Evolutionary conservation across 139 green algal genomes (phyloP).

Genomic region (Tetradesmus obliquus): DNA sequence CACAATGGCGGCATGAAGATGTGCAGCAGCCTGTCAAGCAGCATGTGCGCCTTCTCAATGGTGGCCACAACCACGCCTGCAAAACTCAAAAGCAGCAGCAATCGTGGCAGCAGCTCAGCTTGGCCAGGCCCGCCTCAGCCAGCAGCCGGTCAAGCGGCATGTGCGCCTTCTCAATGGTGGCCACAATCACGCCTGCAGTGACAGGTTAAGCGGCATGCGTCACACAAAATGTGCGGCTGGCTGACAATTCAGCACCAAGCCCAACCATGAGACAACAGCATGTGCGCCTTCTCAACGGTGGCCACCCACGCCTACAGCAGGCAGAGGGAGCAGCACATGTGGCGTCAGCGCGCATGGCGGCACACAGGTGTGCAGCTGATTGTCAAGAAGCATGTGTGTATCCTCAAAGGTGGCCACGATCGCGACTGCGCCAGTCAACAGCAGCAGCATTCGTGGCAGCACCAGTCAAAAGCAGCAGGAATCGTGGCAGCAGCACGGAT

Average conservation of each 20-base stretch:
- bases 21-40: no score
- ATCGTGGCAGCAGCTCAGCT: background rate
- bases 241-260: no score
- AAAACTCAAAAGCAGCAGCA: background rate
- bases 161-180: constrained; percentile 93
- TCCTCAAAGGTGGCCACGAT: constrained; percentile 91
- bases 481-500: background rate
- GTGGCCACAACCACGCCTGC: constrained; percentile 78
- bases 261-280: background rate
- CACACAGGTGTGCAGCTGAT: constrained; percentile 49
- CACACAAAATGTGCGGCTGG: no score
- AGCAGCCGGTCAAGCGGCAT: constrained; percentile 71
- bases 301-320: constrained; percentile 65
- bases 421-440: constrained; percentile 38
- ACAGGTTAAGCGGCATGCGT: no score
- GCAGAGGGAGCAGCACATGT: background rate
- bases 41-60: constrained; percentile 88
- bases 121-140: background rate
- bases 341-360: background rate
- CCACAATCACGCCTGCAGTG: constrained; percentile 68
- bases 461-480: background rate
- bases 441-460: background rate
- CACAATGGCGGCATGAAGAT: background rate
- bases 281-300: constrained; percentile 92
- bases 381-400: constrained; percentile 79